Percentiles rank a stretch among this genome's conserved stretches.
Conservation (phyloP, 306 rosid species). For the Trifolium pratense region DNA sequence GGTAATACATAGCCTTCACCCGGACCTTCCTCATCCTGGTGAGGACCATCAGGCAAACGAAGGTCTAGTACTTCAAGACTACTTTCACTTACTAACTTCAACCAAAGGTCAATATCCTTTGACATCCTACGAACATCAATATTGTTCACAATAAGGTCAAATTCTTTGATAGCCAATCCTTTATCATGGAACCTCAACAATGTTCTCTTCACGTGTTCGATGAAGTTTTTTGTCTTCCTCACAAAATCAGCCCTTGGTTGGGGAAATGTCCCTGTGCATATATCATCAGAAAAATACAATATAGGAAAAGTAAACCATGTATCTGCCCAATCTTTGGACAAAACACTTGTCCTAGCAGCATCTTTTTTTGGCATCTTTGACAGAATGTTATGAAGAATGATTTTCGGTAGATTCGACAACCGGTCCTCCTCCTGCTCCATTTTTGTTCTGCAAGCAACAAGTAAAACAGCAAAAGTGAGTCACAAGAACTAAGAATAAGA, state of each 20-base stretch:
- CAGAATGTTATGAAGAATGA: slow-evolving; percentile 45
- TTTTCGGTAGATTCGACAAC: slow-evolving; percentile 39
- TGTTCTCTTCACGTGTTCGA: slow-evolving; percentile 35
- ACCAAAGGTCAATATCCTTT: slow-evolving; percentile 39
- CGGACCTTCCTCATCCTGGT: neutral
- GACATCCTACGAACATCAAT: neutral
- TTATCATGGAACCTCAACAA: slow-evolving; percentile 26
- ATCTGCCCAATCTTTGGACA: slow-evolving; percentile 45
- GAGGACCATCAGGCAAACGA: neutral
- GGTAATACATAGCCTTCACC: slow-evolving; percentile 34
- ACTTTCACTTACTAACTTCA: slow-evolving; percentile 4
- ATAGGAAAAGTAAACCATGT: slow-evolving; percentile 44
- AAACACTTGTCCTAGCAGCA: slow-evolving; percentile 45
- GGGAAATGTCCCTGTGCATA: neutral
- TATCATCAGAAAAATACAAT: slow-evolving; percentile 7
- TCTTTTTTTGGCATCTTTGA: slow-evolving; percentile 42
- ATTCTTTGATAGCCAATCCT: slow-evolving; percentile 30
- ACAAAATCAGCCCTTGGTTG: neutral
- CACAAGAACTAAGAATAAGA: too few relatives aligned
- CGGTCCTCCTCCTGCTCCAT: slow-evolving; percentile 38
- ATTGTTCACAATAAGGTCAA: slow-evolving; percentile 9
- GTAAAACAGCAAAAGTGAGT: neutral
- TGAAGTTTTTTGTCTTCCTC: slow-evolving; percentile 24
- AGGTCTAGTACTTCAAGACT: neutral
- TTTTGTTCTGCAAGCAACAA: neutral